Evolutionary conservation across 2,329 filamentous ascomycete species (phyloP), one percentile per base, ranked within the genome.

Genomic region (Alternaria metachromatica): DNA sequence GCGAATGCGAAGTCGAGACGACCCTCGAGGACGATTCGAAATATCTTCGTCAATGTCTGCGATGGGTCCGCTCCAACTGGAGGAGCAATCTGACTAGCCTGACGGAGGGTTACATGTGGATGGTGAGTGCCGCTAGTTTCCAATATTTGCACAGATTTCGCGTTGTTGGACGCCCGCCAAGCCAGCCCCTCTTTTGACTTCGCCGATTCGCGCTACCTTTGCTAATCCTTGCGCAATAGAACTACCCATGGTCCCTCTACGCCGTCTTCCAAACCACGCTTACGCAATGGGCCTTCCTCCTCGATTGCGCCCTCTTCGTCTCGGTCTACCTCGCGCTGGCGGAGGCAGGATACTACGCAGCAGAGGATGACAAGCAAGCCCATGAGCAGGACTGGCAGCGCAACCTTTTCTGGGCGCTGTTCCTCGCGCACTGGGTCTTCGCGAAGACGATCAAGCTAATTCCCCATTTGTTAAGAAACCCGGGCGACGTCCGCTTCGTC

Each of bases 41-140:
- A 76, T 98, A 97, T 77, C 84, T 98, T 67, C 95, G 93, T 78
- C 95, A 98, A 82, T 98, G 95, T 81, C 89, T 95, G 50, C 88
- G 95, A 51, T 98, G 95, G 95, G 94, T 96, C 46, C 90, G 95
- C 75, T 97, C 94, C 85, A 98, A 98, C 82, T 98, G 95, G 95
- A 88, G 95, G 77, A 97, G 94, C 84, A 98, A 98, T 81, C 90
- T 93, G 81, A 97, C 93, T 56, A 97, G 93, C 80, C 86, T 97
- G 68, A 88, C 88, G 68, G 95, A 97, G 82, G 85, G 91, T 77
- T 88, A 93, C 76, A 92, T 97, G 75, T 93, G 92, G 89, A 89
- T 83, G 61, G 94, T 97, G 87, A 90, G 93, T 79, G 43, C 55
- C 49, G 53, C 61, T 62, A 66, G 68, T 70, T 41, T 72, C 62